Conservation (phyloP, 2,329 filamentous ascomycete species). For the Myriosclerotinia curreyana region DNA sequence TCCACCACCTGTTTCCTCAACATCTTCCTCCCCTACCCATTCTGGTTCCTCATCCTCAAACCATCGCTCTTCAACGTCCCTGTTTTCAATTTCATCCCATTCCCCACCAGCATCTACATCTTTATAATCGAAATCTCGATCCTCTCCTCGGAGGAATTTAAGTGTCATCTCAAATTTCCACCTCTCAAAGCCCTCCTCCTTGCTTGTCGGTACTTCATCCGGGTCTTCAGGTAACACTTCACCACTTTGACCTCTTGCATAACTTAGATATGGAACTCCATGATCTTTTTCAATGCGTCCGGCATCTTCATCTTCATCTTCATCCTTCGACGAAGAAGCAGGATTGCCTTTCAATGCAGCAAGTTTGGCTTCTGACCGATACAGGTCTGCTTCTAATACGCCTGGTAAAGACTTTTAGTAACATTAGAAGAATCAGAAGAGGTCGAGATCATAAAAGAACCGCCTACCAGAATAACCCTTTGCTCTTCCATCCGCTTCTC, state of each 20-base stretch:
- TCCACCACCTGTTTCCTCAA: constrained; percentile 28
- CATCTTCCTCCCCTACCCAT: constrained; percentile 33
- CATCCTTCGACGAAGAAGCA: constrained; percentile 18
- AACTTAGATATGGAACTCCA: constrained; percentile 32
- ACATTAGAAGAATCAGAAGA: not conserved
- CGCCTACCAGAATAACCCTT: constrained; percentile 39
- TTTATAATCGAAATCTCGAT: constrained; percentile 40
- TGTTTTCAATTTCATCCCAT: constrained; percentile 37
- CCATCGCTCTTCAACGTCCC: constrained; percentile 39
- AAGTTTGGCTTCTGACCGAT: constrained; percentile 40
- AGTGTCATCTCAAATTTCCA: constrained; percentile 41
- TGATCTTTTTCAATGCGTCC: constrained; percentile 16
- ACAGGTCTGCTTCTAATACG: constrained; percentile 40
- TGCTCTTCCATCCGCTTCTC: constrained; percentile 39
- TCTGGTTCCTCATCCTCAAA: constrained; percentile 41
- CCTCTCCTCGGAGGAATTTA: constrained; percentile 39
- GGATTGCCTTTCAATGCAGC: constrained; percentile 31
- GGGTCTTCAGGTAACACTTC: constrained; percentile 37
- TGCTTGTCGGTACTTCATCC: constrained; percentile 37
- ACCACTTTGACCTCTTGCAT: constrained; percentile 32
- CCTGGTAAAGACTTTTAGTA: constrained; percentile 6
- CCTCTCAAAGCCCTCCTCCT: constrained; percentile 38
- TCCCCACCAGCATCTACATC: constrained; percentile 38
- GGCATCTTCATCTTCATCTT: not conserved
- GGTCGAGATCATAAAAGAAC: not conserved